Percentiles rank a stretch among this genome's conserved stretches.
phyloP scores from a whole-genome alignment of 768 basidiomycete genomes.

The Trichaptum fuscoviolaceum region DNA sequence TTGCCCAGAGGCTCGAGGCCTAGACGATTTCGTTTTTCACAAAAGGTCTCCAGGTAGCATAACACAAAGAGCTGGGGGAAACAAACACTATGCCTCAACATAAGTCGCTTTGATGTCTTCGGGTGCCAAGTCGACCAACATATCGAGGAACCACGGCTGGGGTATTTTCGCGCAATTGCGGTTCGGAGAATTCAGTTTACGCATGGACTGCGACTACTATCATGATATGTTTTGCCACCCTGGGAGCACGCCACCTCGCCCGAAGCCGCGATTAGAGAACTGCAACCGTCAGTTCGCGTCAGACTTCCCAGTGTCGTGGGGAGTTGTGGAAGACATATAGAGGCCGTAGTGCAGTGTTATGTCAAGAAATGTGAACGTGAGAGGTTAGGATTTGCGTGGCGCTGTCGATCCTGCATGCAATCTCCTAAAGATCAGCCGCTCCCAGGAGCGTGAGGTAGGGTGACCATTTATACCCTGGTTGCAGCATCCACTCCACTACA shows the following conservation, averaged over 20 bases:
- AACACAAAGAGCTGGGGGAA: background rate
- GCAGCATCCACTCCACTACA: background rate
- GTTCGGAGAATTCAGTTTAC: background rate
- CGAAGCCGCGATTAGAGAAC: background rate
- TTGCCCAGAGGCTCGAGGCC: background rate
- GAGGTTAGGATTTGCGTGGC: background rate
- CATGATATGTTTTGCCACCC: background rate
- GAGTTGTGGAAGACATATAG: background rate
- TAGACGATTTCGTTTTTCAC: background rate
- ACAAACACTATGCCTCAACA: background rate
- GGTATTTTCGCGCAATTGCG: background rate
- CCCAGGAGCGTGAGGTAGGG: background rate
- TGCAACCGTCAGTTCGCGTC: background rate
- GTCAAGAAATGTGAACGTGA: background rate
- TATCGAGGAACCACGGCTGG: background rate
- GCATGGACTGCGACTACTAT: background rate
- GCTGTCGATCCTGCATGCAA: background rate
- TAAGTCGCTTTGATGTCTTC: background rate
- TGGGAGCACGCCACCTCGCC: background rate
- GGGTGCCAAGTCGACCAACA: background rate
- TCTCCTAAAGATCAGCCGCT: background rate
- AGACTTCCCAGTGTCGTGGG: background rate
- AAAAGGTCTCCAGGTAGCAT: background rate
- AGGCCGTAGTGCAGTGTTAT: background rate
- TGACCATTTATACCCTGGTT: background rate